Evolutionary conservation across 2,329 filamentous ascomycete genomes (phyloP).

Genomic region (Zalaria obscura): DNA sequence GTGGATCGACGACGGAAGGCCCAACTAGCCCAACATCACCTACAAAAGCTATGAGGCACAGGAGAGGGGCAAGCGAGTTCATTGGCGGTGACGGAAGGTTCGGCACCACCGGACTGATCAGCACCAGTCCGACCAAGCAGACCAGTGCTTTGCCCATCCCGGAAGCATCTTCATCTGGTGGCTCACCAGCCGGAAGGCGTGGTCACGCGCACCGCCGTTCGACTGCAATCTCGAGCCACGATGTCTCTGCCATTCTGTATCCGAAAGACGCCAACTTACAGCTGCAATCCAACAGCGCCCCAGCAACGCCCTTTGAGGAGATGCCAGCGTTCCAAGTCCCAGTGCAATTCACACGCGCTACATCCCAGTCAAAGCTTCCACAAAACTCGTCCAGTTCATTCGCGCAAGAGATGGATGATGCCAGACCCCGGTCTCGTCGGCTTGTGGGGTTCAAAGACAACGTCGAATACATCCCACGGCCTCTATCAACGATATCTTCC

Average conservation of each 20-base stretch:
- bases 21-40: slow-evolving; percentile 20
- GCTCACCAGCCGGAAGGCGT: slow-evolving; percentile 41
- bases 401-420: slow-evolving; percentile 2
- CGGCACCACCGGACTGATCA: slow-evolving; percentile 43
- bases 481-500: slow-evolving; percentile 70
- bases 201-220: slow-evolving; percentile 74
- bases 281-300: background rate
- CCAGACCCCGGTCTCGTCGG: slow-evolving; percentile 36
- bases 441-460: slow-evolving; percentile 75
- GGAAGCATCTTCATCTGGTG: slow-evolving; percentile 31
- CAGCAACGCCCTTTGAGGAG: slow-evolving; percentile 1
- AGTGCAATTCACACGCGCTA: background rate
- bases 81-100: slow-evolving; percentile 54
- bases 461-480: slow-evolving; percentile 69
- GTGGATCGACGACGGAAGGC: background rate
- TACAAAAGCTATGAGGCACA: slow-evolving; percentile 43
- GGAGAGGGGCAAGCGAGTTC: slow-evolving; percentile 73
- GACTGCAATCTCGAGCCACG: slow-evolving; percentile 67
- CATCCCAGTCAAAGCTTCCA: no score
- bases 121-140: slow-evolving; percentile 54
- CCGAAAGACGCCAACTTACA: slow-evolving; percentile 35
- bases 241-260: slow-evolving; percentile 56
- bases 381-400: background rate
- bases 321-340: background rate
- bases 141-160: slow-evolving; percentile 45